phyloP scores from a whole-genome alignment of 1,139 yeast species.

The Tardiomyces depauwii region DNA sequence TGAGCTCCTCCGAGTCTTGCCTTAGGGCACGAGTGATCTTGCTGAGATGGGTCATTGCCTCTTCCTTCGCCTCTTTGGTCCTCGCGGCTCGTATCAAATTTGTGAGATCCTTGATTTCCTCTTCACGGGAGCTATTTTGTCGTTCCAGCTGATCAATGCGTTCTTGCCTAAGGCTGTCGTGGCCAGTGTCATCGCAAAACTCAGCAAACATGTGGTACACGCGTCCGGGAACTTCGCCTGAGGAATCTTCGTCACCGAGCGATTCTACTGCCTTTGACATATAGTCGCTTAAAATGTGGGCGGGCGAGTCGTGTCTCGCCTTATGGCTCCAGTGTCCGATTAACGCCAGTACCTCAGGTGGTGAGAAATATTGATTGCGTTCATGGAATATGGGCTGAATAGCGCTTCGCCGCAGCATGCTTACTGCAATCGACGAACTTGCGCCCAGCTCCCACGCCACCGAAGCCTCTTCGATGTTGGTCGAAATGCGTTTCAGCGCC shows the following conservation, averaged over 20 bases:
- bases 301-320: slow-evolving; percentile 4
- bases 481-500: not conserved
- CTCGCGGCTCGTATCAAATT: slow-evolving; percentile 23
- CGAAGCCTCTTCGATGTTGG: not conserved
- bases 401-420: not conserved
- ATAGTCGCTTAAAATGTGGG: slow-evolving; percentile 4
- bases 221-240: slow-evolving; percentile 24
- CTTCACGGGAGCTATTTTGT: slow-evolving; percentile 33
- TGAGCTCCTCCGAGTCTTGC: not conserved
- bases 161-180: slow-evolving; percentile 33
- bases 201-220: slow-evolving; percentile 52
- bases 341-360: slow-evolving; percentile 1
- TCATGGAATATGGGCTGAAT: not conserved
- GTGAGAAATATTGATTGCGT: not conserved
- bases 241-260: not conserved
- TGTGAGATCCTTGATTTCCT: slow-evolving; percentile 32
- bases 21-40: not conserved
- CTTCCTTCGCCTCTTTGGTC: not conserved
- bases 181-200: slow-evolving; percentile 61
- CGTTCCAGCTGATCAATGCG: slow-evolving; percentile 35
- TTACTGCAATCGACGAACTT: not conserved
- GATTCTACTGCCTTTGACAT: slow-evolving; percentile 3
- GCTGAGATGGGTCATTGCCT: not conserved
- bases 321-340: not conserved
- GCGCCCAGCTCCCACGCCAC: not conserved